A percentile compares a stretch with the other conserved stretches of the same genome.
Evolutionary conservation across 1,284 basidiomycete species (phyloP).

Genomic region (Malassezia dermatis): DNA sequence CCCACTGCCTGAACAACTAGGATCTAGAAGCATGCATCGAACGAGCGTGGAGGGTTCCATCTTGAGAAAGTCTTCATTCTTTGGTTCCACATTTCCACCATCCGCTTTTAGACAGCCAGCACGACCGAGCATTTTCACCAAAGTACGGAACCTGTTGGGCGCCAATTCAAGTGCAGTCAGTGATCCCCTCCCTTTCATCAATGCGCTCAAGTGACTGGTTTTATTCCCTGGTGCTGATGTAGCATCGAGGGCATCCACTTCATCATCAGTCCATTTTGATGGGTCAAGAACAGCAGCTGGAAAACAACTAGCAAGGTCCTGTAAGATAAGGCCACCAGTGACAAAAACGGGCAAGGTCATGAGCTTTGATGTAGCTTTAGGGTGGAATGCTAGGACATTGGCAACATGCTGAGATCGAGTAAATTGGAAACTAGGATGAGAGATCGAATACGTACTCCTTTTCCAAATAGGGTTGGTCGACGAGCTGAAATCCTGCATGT

Average conservation of each 20-base stretch:
- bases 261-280: background rate
- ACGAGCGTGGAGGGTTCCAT: constrained; percentile 21
- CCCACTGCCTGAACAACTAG: constrained; percentile 37
- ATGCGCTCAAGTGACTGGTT: constrained; percentile 79
- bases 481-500: constrained; percentile 35
- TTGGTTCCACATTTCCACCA: constrained; percentile 22
- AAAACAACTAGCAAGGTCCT: constrained; percentile 96
- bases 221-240: constrained; percentile 98
- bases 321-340: constrained; percentile 73
- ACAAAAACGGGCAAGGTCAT: constrained; percentile 53
- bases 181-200: constrained; percentile 47
- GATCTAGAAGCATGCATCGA: constrained; percentile 40
- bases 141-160: constrained; percentile 19
- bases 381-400: constrained; percentile 67
- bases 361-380: constrained; percentile 45
- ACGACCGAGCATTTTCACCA: constrained; percentile 18
- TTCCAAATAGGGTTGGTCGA: constrained; percentile 17
- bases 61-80: constrained; percentile 32
- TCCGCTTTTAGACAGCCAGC: constrained; percentile 11
- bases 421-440: constrained; percentile 37
- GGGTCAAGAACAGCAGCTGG: constrained; percentile 62
- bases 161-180: constrained; percentile 36
- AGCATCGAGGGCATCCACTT: constrained; percentile 65
- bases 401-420: constrained; percentile 57
- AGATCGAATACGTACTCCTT: constrained; percentile 31